Evolutionary conservation across 352 stramenopile genomes (phyloP).

Genomic region (Phytophthora tentaculata): DNA sequence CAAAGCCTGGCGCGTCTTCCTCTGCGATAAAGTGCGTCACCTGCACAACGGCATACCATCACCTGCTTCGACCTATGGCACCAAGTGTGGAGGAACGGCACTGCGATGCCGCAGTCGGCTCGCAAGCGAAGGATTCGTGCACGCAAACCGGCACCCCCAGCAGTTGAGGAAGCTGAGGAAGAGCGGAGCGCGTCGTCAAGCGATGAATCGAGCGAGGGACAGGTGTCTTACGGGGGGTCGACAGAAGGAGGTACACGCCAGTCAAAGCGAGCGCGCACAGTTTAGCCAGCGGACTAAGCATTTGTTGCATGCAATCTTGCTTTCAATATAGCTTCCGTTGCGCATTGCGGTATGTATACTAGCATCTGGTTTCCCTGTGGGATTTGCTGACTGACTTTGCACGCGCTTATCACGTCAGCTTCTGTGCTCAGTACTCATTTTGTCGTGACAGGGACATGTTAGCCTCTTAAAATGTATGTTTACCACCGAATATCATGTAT

Average conservation of each 20-base stretch:
- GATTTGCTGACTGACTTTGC: no score
- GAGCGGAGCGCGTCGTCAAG: not conserved
- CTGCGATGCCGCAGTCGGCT: not conserved
- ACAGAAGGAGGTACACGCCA: not conserved
- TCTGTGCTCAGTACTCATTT: no score
- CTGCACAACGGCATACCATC: slow-evolving; percentile 15
- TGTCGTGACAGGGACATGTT: no score
- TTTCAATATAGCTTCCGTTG: no score
- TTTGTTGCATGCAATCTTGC: no score
- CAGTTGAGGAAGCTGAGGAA: not conserved
- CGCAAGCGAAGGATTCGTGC: slow-evolving; percentile 13
- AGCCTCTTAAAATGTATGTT: no score
- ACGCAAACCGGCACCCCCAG: not conserved
- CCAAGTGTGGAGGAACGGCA: slow-evolving; percentile 8
- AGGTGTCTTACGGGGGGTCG: slow-evolving; percentile 5
- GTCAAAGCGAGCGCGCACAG: slow-evolving; percentile 3
- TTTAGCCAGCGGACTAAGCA: no score
- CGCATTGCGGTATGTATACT: no score
- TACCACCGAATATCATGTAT: no score
- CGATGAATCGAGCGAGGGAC: no score
- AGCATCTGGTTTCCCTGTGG: no score
- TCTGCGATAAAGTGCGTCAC: slow-evolving; percentile 18
- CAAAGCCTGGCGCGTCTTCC: slow-evolving; percentile 7
- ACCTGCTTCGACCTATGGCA: slow-evolving; percentile 24
- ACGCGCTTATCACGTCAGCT: no score